Percentiles rank a stretch among this genome's conserved stretches.
Conservation (phyloP, 345 rosid species). For the Salix purpurea region DNA sequence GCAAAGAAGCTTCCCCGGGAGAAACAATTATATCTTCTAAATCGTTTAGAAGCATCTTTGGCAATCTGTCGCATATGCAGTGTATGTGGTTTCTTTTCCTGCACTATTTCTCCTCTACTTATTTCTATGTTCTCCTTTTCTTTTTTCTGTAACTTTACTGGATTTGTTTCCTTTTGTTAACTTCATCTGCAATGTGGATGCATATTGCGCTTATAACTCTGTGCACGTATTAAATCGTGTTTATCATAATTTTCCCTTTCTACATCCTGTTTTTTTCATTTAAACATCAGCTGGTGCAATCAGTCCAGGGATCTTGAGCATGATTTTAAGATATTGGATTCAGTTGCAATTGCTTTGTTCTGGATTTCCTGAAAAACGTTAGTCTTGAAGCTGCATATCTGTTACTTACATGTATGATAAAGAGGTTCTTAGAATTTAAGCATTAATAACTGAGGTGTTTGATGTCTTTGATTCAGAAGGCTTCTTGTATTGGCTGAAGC, state of each 20-base stretch:
- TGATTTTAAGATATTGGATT: background rate
- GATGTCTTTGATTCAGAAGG: background rate
- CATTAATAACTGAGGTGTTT: background rate
- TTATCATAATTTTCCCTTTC: background rate
- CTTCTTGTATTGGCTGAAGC: background rate
- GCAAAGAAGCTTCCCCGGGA: slow-evolving; percentile 58
- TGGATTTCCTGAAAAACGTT: background rate
- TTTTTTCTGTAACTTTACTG: background rate
- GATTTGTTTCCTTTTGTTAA: background rate
- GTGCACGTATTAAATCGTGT: background rate
- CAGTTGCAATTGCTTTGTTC: background rate
- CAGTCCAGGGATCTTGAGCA: background rate
- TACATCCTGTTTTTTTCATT: background rate
- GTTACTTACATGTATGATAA: background rate
- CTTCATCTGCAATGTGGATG: background rate
- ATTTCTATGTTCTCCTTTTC: background rate
- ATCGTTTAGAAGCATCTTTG: slow-evolving; percentile 65
- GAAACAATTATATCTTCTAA: slow-evolving; percentile 37
- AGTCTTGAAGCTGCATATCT: background rate
- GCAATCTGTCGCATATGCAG: slow-evolving; percentile 88
- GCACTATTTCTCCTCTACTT: background rate
- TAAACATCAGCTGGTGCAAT: background rate
- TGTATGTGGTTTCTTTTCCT: slow-evolving; percentile 43
- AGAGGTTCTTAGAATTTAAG: background rate
- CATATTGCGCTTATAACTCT: background rate